These are phyloP conservation scores for Heterobasidion occidentale DNA, from an alignment of 1,284 basidiomycete species.

Conservation along the genomic window DNA sequence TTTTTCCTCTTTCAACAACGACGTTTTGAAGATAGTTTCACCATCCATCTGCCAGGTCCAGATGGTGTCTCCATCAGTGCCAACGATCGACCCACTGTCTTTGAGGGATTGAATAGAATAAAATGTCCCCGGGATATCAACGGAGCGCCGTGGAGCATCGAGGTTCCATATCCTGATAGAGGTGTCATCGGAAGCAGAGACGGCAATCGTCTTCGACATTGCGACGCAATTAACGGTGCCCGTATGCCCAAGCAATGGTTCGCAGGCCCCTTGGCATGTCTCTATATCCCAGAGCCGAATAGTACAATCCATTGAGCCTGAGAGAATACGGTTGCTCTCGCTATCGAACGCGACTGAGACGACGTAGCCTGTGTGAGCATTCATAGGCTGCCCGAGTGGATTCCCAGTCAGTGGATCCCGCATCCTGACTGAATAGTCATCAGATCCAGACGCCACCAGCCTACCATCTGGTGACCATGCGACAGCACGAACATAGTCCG, in stretches of 20 bases:
- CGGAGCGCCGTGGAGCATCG: background rate
- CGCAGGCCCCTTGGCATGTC: conserved; percentile 5
- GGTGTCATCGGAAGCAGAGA: conserved; percentile 10
- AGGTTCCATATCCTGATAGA: background rate
- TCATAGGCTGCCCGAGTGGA: conserved; percentile 1
- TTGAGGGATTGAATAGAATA: background rate
- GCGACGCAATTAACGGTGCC: conserved; percentile 10
- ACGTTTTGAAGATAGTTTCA: background rate
- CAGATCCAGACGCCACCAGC: conserved; percentile 13
- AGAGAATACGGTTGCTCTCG: conserved; percentile 12
- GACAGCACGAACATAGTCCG: conserved; percentile 9
- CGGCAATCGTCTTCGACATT: conserved; percentile 8
- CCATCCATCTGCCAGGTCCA: background rate
- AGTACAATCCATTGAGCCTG: conserved; percentile 14
- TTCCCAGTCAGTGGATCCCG: conserved; percentile 13
- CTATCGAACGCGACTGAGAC: conserved; percentile 14
- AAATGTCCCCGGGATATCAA: conserved; percentile 2
- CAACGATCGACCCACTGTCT: background rate
- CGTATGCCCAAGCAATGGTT: conserved; percentile 10
- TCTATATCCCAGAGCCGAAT: conserved; percentile 16
- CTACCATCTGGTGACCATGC: conserved; percentile 17
- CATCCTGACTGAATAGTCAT: conserved; percentile 11
- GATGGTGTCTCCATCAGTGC: background rate
- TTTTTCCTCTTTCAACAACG: background rate
- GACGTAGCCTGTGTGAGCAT: conserved; percentile 10